Percentiles rank a stretch among this genome's conserved stretches.
Conservation (phyloP, 1,284 basidiomycete genomes). For the Apiotrichum siamense region DNA sequence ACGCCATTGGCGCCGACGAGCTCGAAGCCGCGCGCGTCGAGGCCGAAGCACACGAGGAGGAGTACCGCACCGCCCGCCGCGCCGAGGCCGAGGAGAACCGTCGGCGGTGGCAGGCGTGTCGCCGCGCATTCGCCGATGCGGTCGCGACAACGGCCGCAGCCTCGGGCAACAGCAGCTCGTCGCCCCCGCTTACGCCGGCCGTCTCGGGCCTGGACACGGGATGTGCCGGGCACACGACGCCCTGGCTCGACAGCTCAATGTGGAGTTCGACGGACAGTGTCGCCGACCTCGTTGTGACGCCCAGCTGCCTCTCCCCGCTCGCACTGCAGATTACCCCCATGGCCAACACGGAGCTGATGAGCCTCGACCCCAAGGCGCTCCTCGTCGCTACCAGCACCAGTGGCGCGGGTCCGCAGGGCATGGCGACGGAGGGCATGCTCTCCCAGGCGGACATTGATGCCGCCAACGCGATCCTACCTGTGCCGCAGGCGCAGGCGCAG, state of each 20-base stretch:
- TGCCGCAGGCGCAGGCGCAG: not conserved
- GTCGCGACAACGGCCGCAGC: conserved; percentile 2
- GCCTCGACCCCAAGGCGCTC: conserved; percentile 22
- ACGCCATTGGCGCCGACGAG: conserved; percentile 38
- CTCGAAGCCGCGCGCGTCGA: conserved; percentile 35
- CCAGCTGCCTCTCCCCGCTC: conserved; percentile 25
- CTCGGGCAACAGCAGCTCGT: no score
- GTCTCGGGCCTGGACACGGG: conserved; percentile 2
- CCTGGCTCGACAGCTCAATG: conserved; percentile 11
- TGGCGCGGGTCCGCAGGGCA: no score
- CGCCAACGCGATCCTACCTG: not conserved
- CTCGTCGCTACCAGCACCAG: conserved; percentile 9
- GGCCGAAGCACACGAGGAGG: conserved; percentile 35
- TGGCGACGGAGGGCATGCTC: no score
- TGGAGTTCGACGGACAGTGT: conserved; percentile 12
- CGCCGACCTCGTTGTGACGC: conserved; percentile 4
- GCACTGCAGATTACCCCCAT: conserved; percentile 22
- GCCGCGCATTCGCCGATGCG: conserved; percentile 22
- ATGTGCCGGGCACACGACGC: conserved; percentile 2
- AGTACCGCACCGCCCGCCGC: conserved; percentile 25
- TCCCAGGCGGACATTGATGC: conserved; percentile 28
- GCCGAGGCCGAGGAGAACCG: conserved; percentile 31
- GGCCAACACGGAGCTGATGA: conserved; percentile 2
- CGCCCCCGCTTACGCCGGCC: conserved; percentile 4
- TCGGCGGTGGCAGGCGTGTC: conserved; percentile 31